Conservation (phyloP, 306 rosid genomes). For the Quercus suber region DNA sequence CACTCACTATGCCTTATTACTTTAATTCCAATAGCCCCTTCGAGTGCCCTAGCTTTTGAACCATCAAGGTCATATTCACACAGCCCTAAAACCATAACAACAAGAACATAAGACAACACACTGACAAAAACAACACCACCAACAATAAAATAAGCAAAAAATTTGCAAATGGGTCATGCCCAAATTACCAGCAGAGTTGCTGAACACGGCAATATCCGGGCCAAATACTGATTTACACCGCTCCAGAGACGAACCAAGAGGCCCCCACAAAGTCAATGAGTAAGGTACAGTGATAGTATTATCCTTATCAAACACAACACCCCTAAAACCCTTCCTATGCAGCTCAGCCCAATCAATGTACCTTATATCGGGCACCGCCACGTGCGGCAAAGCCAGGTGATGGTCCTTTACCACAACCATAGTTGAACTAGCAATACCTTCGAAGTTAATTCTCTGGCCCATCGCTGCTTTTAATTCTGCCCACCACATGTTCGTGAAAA, state of each 20-base stretch:
- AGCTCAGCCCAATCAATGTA: conserved; percentile 84
- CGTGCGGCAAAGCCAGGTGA: conserved; percentile 79
- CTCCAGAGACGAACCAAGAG: conserved; percentile 66
- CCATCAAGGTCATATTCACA: conserved; percentile 86
- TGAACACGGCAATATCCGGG: conserved; percentile 70
- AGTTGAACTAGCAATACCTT: conserved; percentile 57
- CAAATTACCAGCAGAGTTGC: conserved; percentile 90
- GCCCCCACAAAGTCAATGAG: conserved; percentile 71
- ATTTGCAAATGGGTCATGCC: conserved; percentile 6
- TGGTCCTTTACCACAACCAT: conserved; percentile 57
- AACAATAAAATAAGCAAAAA: conserved; percentile 22
- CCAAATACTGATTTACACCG: conserved; percentile 80
- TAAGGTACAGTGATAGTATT: conserved; percentile 92
- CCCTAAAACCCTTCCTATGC: conserved; percentile 81
- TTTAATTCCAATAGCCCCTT: conserved; percentile 70
- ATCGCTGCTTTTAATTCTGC: conserved; percentile 76
- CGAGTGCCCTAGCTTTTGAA: conserved; percentile 79
- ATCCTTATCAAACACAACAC: conserved; percentile 96
- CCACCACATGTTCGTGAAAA: conserved; percentile 82
- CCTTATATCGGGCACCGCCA: conserved; percentile 75
- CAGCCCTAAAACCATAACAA: conserved; percentile 61
- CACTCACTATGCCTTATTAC: conserved; percentile 93
- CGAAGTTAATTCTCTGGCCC: conserved; percentile 85
- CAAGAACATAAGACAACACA: conserved; percentile 21
- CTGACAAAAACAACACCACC: conserved; percentile 1